Evolutionary conservation across 768 basidiomycete species (phyloP), one percentile per base, ranked within the genome.

Genomic region (Porpolomopsis calyptriformis): DNA sequence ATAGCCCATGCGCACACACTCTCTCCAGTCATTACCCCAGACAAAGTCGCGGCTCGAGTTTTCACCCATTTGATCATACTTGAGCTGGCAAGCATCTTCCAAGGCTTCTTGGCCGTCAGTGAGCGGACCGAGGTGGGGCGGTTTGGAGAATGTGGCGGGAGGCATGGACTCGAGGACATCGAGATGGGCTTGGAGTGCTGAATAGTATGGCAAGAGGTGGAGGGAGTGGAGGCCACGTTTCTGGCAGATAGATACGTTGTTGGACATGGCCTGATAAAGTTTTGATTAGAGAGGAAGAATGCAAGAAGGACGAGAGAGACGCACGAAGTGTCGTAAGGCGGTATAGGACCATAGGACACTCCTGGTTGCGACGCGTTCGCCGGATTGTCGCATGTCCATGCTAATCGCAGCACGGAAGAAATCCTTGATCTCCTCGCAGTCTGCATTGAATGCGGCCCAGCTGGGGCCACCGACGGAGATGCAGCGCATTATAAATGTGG

Each of bases 341-440:
- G 84, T 85, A 60, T 85, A 85, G 1, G 80, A 80, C 83, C 83
- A 85, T 45, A 85, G 62, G 16, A 85, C 80, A 53, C 80, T 82
- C 69, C 84, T 85, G 6, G 83, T 85, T 6, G 84, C 84, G 16
- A 85, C 81, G 24, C 83, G 71, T 53, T 85, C 83, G 14, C 83
- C 84, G 0, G 81, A 79, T 60, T 86, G 80, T 23, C 84, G 72
- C 61, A 86, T 71, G 57, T 86, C 83, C 82, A 86, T 85, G 49
- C 72, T 72, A 50, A 86, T 75, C 39, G 72, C 74, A 1, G 77
- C 70, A 14, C 83, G 70, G 60, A 85, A 78, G 58, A 82, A 84
- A 54, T 85, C 82, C 49, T 82, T 85, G 57, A 86, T 69, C 47
- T 80, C 82, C 47, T 85, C 83, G 41, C 61, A 70, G 48, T 80